These are phyloP conservation scores for Hyphodiscus sp. DNA, from an alignment of 2,329 filamentous ascomycete genomes.

Conservation along the genomic window DNA sequence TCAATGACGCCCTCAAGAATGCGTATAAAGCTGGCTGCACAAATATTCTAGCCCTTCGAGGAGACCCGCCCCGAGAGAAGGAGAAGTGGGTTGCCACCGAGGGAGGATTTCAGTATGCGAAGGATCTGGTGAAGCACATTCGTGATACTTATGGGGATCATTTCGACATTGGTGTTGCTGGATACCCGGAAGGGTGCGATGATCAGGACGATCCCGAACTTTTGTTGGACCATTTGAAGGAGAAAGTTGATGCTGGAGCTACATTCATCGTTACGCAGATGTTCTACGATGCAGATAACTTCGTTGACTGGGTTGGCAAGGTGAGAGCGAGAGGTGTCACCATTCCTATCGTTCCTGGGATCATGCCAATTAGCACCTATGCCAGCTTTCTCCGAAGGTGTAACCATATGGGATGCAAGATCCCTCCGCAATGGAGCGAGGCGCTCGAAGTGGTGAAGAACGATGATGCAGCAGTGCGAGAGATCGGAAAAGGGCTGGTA, in stretches of 20 bases:
- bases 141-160: constrained; percentile 73
- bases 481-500: constrained; percentile 80
- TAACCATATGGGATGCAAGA: constrained; percentile 81
- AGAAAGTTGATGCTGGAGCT: constrained; percentile 92
- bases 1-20: constrained; percentile 79
- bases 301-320: constrained; percentile 82
- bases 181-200: constrained; percentile 92
- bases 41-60: constrained; percentile 89
- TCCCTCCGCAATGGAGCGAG: constrained; percentile 75
- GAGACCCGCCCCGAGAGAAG: constrained; percentile 88
- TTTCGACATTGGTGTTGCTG: constrained; percentile 96
- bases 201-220: constrained; percentile 83
- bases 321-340: constrained; percentile 80
- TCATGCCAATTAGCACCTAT: constrained; percentile 93
- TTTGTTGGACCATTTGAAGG: constrained; percentile 87
- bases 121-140: constrained; percentile 76
- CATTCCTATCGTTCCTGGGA: constrained; percentile 77
- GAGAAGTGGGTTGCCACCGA: constrained; percentile 89
- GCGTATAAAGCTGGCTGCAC: constrained; percentile 95
- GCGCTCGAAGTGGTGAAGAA: constrained; percentile 91
- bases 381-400: constrained; percentile 85
- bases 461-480: constrained; percentile 86
- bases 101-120: constrained; percentile 84
- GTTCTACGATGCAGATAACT: constrained; percentile 98
- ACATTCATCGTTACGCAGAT: constrained; percentile 97